A percentile compares a stretch with the other conserved stretches of the same genome.
Conservation (phyloP, 208 protist species). For the Acanthamoeba triangularis region DNA sequence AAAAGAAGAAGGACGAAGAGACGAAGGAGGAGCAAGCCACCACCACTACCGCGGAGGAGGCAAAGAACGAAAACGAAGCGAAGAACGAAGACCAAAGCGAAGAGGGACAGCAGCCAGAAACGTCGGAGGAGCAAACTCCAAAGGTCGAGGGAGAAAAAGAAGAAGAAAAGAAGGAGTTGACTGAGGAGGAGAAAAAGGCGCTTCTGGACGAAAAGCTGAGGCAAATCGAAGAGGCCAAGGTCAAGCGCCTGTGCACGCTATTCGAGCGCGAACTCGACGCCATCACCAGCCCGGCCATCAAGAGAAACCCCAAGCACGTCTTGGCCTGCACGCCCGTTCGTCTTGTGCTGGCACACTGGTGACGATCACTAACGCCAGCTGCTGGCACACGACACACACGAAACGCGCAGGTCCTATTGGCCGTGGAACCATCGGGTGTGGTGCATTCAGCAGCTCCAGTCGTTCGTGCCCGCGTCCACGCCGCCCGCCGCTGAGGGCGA, state of each 20-base stretch:
- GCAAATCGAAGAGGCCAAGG: not conserved
- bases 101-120: not conserved
- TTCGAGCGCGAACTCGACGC: constrained; percentile 39
- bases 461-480: not conserved
- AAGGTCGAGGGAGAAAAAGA: not conserved
- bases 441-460: constrained; percentile 44
- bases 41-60: not conserved
- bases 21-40: not conserved
- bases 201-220: not conserved
- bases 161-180: not conserved
- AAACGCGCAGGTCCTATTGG: constrained; percentile 50
- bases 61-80: not conserved
- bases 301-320: constrained; percentile 8
- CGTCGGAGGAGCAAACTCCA: not conserved
- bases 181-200: constrained; percentile 15
- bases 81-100: not conserved
- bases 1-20: not conserved
- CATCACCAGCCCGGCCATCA: constrained; percentile 46
- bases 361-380: not conserved
- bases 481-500: not conserved
- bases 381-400: not conserved
- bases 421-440: constrained; percentile 60
- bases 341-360: too few relatives aligned
- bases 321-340: not conserved
- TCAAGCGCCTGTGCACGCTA: not conserved